Evolutionary conservation across 148 eudicot species (phyloP).

Genomic region (Dianthus caryophyllus): DNA sequence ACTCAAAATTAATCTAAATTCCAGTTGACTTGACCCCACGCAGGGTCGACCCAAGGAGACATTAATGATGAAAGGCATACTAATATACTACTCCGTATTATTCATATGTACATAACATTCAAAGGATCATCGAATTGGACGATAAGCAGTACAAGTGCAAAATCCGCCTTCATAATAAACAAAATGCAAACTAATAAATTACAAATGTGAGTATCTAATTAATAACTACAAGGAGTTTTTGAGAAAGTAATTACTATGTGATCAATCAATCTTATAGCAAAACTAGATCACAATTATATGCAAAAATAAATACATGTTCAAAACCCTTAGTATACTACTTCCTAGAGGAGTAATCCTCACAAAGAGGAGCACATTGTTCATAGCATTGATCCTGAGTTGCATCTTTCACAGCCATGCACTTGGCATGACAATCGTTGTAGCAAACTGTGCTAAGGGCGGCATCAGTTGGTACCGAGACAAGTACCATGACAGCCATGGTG

Average conservation of each 20-base stretch:
- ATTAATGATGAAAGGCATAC: too few relatives aligned
- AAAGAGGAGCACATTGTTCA: conserved; percentile 13
- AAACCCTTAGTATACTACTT: not conserved
- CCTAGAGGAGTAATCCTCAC: not conserved
- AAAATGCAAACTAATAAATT: not conserved
- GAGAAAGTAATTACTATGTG: not conserved
- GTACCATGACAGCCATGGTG: conserved; percentile 2
- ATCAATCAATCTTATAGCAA: not conserved
- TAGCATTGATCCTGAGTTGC: conserved; percentile 7
- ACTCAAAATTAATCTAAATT: too few relatives aligned
- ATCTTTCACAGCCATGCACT: conserved; percentile 10
- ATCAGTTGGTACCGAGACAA: not conserved
- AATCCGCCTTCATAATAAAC: not conserved
- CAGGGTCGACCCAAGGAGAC: too few relatives aligned
- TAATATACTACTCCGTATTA: too few relatives aligned
- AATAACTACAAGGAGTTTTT: not conserved
- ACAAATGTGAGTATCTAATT: not conserved
- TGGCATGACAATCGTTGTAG: conserved; percentile 2
- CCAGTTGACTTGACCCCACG: too few relatives aligned
- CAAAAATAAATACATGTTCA: not conserved
- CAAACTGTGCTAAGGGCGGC: conserved; percentile 3
- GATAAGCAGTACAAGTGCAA: too few relatives aligned
- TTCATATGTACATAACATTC: too few relatives aligned
- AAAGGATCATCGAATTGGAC: too few relatives aligned
- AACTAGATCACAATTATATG: not conserved